These are phyloP conservation scores for Kregervanrija fluxuum DNA, from an alignment of 805 yeast genomes.

Conservation along the genomic window DNA sequence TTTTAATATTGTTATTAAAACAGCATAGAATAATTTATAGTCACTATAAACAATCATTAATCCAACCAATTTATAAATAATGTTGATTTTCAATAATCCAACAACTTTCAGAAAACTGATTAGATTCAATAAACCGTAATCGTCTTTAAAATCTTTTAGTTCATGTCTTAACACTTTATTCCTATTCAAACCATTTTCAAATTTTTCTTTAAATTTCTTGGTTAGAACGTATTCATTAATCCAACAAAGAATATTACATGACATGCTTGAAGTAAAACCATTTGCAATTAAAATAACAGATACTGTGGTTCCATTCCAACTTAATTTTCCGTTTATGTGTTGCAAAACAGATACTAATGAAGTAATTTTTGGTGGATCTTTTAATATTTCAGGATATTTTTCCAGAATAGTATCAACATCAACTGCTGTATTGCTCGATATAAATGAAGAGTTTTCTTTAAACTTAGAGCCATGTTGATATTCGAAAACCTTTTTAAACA, in stretches of 20 bases:
- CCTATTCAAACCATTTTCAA: conserved; percentile 14
- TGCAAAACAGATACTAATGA: too few relatives aligned
- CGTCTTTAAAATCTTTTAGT: conserved; percentile 23
- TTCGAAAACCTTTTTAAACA: conserved; percentile 16
- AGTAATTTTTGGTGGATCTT: too few relatives aligned
- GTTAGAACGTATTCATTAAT: conserved; percentile 17
- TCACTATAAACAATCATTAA: conserved; percentile 21
- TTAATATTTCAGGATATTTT: too few relatives aligned
- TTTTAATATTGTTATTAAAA: conserved; percentile 33
- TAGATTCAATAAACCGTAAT: conserved; percentile 12
- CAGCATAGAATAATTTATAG: conserved; percentile 34
- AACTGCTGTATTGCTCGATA: too few relatives aligned
- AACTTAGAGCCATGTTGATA: conserved; percentile 3
- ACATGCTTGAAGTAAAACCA: not conserved
- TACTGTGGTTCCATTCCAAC: not conserved
- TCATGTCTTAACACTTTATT: conserved; percentile 13
- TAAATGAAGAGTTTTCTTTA: too few relatives aligned
- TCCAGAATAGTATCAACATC: too few relatives aligned
- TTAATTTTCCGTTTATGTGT: too few relatives aligned
- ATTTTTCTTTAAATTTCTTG: conserved; percentile 17
- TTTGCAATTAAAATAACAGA: not conserved
- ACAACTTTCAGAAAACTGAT: conserved; percentile 15
- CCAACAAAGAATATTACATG: conserved; percentile 14
- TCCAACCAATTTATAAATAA: conserved; percentile 17
- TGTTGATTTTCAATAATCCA: conserved; percentile 1